These are phyloP conservation scores for Serendipita sp. DNA, from an alignment of 768 basidiomycete genomes.

Conservation along the genomic window DNA sequence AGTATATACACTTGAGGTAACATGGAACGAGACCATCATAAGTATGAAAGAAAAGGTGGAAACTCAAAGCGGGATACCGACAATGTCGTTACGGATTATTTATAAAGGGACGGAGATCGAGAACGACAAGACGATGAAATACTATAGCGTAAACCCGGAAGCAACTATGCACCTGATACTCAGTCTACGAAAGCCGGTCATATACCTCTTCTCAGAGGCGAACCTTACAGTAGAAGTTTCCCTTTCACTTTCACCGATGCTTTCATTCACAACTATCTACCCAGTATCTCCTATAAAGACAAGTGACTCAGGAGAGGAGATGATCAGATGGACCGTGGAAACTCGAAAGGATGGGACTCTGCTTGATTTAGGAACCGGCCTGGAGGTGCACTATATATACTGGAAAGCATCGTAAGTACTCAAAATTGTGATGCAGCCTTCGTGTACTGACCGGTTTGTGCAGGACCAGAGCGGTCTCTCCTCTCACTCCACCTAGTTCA, in stretches of 20 bases:
- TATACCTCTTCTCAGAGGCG: neutral
- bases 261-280: neutral
- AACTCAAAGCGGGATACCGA: too few species aligned
- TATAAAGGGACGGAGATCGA: too few species aligned
- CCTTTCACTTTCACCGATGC: neutral
- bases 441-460: neutral
- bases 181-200: neutral
- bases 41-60: too few species aligned
- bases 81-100: too few species aligned
- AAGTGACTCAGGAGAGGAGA: conserved; percentile 9
- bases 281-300: neutral
- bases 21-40: too few species aligned
- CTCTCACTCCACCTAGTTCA: neutral
- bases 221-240: neutral
- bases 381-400: conserved; percentile 22
- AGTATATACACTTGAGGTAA: too few species aligned
- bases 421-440: neutral
- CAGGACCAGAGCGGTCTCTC: neutral
- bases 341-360: conserved; percentile 17
- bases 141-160: too few species aligned
- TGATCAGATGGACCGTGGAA: conserved; percentile 22
- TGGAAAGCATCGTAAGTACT: conserved; percentile 19
- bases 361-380: conserved; percentile 16
- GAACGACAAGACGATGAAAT: too few species aligned
- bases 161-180: too few species aligned